Evolutionary conservation across 129 eudicot genomes (phyloP).

Genomic region (Cynara cardunculus): DNA sequence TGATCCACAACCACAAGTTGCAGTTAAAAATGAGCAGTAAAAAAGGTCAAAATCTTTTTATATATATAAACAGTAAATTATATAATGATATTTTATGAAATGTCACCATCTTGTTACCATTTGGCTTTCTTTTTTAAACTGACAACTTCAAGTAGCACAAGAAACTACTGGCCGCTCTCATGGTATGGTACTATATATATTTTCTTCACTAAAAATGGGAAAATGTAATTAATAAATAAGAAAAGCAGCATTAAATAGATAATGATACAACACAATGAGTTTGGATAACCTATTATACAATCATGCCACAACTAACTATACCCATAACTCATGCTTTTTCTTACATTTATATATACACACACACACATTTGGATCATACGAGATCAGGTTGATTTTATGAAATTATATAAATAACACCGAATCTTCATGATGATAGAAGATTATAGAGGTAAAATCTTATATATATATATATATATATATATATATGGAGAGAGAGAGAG

Average conservation of each 20-base stretch:
- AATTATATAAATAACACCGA: too few relatives aligned
- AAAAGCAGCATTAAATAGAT: background rate
- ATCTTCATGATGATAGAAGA: too few relatives aligned
- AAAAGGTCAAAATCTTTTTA: background rate
- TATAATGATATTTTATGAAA: slow-evolving; percentile 15
- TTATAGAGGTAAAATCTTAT: too few relatives aligned
- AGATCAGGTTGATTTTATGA: too few relatives aligned
- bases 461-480: too few relatives aligned
- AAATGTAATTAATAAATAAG: background rate
- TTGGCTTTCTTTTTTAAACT: slow-evolving; percentile 14
- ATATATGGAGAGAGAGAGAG: too few relatives aligned
- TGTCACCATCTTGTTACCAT: slow-evolving; percentile 26
- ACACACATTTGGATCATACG: too few relatives aligned
- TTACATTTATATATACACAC: too few relatives aligned
- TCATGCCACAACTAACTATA: background rate
- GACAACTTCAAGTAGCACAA: slow-evolving; percentile 27
- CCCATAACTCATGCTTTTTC: background rate
- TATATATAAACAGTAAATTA: background rate
- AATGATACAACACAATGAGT: background rate
- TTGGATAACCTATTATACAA: background rate
- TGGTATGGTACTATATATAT: background rate
- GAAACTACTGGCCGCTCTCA: slow-evolving; percentile 23
- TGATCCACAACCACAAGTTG: background rate
- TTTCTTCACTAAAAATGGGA: background rate
- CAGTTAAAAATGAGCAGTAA: background rate